Evolutionary conservation across 805 yeast genomes (phyloP), one percentile per base, ranked within the genome.

Genomic region (Lipomyces sp.): DNA sequence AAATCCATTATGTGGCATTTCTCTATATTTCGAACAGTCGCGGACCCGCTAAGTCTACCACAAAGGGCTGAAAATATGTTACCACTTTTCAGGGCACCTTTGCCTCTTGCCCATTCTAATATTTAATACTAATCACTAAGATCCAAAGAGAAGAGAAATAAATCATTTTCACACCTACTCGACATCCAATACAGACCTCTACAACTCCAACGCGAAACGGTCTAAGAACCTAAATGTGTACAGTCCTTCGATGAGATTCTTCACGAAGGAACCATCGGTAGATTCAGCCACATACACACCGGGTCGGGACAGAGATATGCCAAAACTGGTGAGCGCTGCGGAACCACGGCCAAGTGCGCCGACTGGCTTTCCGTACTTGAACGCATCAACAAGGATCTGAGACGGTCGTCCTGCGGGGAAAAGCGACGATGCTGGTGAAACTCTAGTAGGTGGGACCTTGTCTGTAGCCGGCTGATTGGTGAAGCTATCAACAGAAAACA

Each of bases 151-250:
- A 24, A 24, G 24, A 24, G 24, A 24, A 24, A 1, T 24, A 24
- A 1, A 24, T 24, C 24, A 50, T n/a, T 4, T 50, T 50, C 53
- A 50, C 53, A 2, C 18, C 18, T 24, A 29, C 32, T 29, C 32
- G 15, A 24, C 11, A 18, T 32, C 5, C 53, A 29, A 50, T 18
- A 32, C 53, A 15, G 1, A 32, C 53, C 53, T 50, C 18, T 50
- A 50, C 18, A 32, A 32, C 53, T 73, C 87, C 15, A 54, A 35
- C n/a, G 50, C 24, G 58, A 54, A 54, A 54, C 58, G 58, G 58
- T 54, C 58, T 6, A 54, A 35, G 58, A 54, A 54, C 58, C 32
- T 54, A 39, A 54, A 54, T 37, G 58, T 54, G 58, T 54, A n/a
- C 58, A 54, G 45, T 18, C 58, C 58, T 30, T 39, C 3, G 24